These are phyloP conservation scores for Rugonectria rugulosa DNA, from an alignment of 2,329 filamentous ascomycete genomes.

Conservation along the genomic window DNA sequence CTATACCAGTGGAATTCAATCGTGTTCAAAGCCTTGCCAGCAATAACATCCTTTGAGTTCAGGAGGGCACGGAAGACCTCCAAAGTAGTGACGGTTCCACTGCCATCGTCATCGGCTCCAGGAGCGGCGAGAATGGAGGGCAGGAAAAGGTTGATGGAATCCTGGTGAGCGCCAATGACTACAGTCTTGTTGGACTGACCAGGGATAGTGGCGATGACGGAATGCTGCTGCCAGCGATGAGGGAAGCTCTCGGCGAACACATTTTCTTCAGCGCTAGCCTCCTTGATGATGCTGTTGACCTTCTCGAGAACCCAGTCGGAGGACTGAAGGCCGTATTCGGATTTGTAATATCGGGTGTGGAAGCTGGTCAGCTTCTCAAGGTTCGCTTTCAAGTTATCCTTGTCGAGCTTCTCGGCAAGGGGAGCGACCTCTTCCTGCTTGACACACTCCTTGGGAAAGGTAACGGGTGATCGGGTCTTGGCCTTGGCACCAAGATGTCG, in stretches of 20 bases:
- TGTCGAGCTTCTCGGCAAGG: slow-evolving; percentile 73
- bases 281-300: slow-evolving; percentile 74
- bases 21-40: slow-evolving; percentile 80
- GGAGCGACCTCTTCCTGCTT: slow-evolving; percentile 72
- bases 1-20: slow-evolving; percentile 95
- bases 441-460: slow-evolving; percentile 72
- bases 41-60: slow-evolving; percentile 71
- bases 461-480: slow-evolving; percentile 44
- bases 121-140: slow-evolving; percentile 85
- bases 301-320: slow-evolving; percentile 85
- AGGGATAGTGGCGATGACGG: slow-evolving; percentile 90
- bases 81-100: slow-evolving; percentile 91
- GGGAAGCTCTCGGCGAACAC: slow-evolving; percentile 77
- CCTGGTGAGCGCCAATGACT: slow-evolving; percentile 90
- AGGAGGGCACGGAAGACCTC: slow-evolving; percentile 87
- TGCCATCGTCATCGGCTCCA: slow-evolving; percentile 95
- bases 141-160: slow-evolving; percentile 92
- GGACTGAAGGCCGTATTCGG: slow-evolving; percentile 79
- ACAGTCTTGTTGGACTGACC: slow-evolving; percentile 85
- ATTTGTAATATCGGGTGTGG: slow-evolving; percentile 85
- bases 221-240: slow-evolving; percentile 89
- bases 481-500: slow-evolving; percentile 61
- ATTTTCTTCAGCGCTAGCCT: slow-evolving; percentile 72
- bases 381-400: slow-evolving; percentile 78
- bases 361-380: slow-evolving; percentile 81